A percentile compares a stretch with the other conserved stretches of the same genome.
Conservation (phyloP, 305 asterid species). For the Rubia peregrina region DNA sequence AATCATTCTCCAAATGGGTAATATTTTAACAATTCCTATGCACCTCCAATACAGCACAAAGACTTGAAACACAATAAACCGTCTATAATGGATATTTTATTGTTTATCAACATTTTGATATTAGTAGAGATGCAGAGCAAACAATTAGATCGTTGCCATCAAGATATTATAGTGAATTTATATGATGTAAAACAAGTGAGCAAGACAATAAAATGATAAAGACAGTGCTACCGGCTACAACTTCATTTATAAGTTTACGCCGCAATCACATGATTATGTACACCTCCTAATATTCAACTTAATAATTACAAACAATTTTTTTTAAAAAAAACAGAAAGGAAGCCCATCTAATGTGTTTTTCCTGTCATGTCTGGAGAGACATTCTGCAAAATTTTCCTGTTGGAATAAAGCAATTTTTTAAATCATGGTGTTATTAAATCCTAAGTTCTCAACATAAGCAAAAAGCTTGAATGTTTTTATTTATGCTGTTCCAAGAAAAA, state of each 20-base stretch:
- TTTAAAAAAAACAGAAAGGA: not conserved
- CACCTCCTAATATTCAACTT: not conserved
- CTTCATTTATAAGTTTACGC: not conserved
- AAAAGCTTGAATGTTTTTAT: not conserved
- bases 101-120: not conserved
- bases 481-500: not conserved
- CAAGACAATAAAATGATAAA: not conserved
- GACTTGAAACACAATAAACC: not conserved
- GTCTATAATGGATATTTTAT: not conserved
- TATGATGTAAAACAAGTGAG: not conserved
- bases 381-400: not conserved
- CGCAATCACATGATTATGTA: not conserved
- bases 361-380: not conserved
- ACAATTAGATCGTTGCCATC: not conserved
- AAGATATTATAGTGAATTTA: not conserved
- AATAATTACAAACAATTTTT: not conserved
- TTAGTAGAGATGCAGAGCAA: not conserved
- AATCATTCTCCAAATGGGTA: not conserved
- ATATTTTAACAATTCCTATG: not conserved
- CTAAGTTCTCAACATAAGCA: not conserved
- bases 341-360: not conserved
- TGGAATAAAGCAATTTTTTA: not conserved
- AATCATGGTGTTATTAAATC: not conserved
- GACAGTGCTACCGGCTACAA: not conserved
- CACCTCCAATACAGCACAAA: not conserved